Evolutionary conservation across 2,329 filamentous ascomycete genomes (phyloP), one percentile per base, ranked within the genome.

Genomic region (Verticillium nonalfalfae): DNA sequence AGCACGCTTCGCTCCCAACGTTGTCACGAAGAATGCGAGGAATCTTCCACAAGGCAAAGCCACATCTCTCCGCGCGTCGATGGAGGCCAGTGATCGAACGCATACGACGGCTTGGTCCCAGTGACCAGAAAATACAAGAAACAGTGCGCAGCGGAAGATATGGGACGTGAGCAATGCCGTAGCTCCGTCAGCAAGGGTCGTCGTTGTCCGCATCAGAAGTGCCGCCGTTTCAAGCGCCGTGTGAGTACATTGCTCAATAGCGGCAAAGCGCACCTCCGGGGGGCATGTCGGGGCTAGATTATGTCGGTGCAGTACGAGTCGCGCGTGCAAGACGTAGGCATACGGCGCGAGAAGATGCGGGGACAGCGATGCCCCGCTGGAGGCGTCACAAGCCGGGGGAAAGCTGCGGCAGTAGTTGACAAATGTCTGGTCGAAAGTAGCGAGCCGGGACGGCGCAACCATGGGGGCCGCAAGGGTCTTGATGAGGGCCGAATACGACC

Each of bases 231-330:
- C 93, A 61, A 90, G 81, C 0, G 91, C 87, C 9, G 89, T 87
- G 7, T 81, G 80, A 2, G 89, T 84, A 72, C 94, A 97, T 65
- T 89, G 86, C 62, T 93, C 88, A 34, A 97, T 78, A 1, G 95
- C 93, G 7, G 85, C 83, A 3, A 81, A 75, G 54, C 94, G 85
- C 52, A 88, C 85, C 36, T 89, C 81, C 1, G 79, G 74, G 0
- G 88, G 81, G 69, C 89, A 93, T 10, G 80, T 79, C 0, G 93
- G 90, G 0, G 87, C 88, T 9, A 98, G 81, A 69, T 98, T 97
- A 69, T 96, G 93, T 52, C 95, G 86, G 74, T 97, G 91, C 9
- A 99, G 83, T 40, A 95, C 80, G 35, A 97, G 83, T n/a, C 92
- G 89, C 15, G 90, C 88, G 63, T 91, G 90, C 63, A 97, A 88